phyloP scores from a whole-genome alignment of 768 basidiomycete species.

The Phylloporus scabripes region DNA sequence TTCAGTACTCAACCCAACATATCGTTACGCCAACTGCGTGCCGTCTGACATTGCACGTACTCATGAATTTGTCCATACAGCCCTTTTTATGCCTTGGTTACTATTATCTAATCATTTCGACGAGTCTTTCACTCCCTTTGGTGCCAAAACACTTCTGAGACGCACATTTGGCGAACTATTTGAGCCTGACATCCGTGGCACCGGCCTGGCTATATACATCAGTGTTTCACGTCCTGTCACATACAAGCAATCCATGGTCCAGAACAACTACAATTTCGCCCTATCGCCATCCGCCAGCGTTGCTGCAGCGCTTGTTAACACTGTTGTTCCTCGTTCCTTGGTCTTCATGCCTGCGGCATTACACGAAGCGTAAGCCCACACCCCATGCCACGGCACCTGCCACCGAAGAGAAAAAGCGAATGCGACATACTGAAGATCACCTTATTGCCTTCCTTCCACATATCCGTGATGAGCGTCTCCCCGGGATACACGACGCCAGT shows the following conservation, averaged over 20 bases:
- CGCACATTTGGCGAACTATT: background rate
- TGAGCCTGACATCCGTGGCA: background rate
- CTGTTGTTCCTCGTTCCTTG: slow-evolving; percentile 73
- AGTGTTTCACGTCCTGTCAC: background rate
- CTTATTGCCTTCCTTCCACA: slow-evolving; percentile 95
- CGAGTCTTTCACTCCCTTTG: background rate
- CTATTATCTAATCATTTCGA: background rate
- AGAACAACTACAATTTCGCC: slow-evolving; percentile 47
- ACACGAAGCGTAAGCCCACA: background rate
- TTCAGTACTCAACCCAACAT: too few relatives aligned
- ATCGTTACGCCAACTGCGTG: too few relatives aligned
- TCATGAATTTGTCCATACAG: too few relatives aligned
- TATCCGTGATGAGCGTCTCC: slow-evolving; percentile 90
- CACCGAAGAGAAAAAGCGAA: background rate
- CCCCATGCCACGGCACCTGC: background rate
- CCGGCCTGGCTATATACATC: background rate
- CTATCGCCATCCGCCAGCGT: slow-evolving; percentile 56
- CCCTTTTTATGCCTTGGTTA: background rate
- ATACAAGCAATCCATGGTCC: background rate
- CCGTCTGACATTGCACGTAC: background rate
- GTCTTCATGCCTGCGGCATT: slow-evolving; percentile 67
- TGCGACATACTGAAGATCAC: slow-evolving; percentile 82
- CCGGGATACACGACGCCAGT: slow-evolving; percentile 91
- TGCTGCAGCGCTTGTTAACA: slow-evolving; percentile 75
- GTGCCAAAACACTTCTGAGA: background rate